Conservation (phyloP, 306 rosid genomes). For the Albizia julibrissin region DNA sequence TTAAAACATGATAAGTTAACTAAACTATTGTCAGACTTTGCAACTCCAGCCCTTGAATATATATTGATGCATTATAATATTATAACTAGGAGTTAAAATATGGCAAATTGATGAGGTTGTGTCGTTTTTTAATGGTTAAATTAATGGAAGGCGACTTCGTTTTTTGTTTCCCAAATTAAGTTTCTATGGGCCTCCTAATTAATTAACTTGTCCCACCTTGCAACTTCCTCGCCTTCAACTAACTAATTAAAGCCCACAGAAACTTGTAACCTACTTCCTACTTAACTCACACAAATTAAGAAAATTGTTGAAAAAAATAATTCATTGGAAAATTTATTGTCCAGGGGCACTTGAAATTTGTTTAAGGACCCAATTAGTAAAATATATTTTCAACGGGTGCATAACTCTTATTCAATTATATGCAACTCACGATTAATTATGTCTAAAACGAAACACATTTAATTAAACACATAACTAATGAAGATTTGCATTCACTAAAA, state of each 20-base stretch:
- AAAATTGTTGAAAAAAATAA: too few species aligned
- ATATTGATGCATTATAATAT: neutral
- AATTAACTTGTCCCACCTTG: constrained; percentile 16
- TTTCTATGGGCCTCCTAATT: constrained; percentile 10
- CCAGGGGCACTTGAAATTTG: too few species aligned
- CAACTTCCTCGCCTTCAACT: neutral
- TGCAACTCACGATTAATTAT: too few species aligned
- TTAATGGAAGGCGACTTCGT: neutral
- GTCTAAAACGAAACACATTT: too few species aligned
- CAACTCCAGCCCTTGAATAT: neutral
- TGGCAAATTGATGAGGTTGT: neutral
- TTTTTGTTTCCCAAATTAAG: neutral
- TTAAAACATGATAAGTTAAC: constrained; percentile 7
- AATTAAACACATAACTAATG: too few species aligned
- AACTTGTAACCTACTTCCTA: neutral
- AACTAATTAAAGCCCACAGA: neutral
- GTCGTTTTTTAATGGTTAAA: constrained; percentile 6
- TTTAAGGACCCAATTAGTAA: too few species aligned
- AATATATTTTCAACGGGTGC: too few species aligned
- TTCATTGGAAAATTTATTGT: too few species aligned
- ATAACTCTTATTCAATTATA: too few species aligned
- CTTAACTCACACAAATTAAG: neutral
- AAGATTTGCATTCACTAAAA: too few species aligned
- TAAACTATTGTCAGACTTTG: constrained; percentile 14
- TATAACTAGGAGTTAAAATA: neutral